A percentile compares a stretch with the other conserved stretches of the same genome.
phyloP scores from a whole-genome alignment of 2,329 filamentous ascomycete genomes.

The Ceratocystis harringtonii region DNA sequence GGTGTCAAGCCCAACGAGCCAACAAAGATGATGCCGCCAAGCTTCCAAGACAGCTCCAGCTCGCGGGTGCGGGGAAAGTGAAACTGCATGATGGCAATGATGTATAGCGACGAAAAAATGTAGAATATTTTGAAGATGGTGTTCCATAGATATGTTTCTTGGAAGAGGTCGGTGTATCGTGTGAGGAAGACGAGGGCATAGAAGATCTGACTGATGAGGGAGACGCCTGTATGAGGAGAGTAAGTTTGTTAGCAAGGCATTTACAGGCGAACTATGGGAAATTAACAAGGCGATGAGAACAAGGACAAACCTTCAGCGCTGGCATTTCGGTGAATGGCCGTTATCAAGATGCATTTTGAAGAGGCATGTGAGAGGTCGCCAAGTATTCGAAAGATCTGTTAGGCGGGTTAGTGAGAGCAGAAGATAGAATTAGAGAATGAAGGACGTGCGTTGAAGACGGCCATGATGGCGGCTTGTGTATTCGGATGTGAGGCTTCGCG shows the following conservation, averaged over 20 bases:
- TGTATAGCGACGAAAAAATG: constrained; percentile 69
- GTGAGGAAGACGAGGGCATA: constrained; percentile 77
- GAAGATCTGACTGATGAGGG: constrained; percentile 76
- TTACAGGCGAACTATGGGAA: no score
- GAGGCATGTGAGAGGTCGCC: constrained; percentile 73
- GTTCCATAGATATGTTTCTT: constrained; percentile 47
- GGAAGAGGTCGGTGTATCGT: constrained; percentile 73
- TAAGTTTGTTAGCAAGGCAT: no score
- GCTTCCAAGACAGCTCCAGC: constrained; percentile 83
- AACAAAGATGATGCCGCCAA: constrained; percentile 54
- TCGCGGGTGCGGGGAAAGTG: constrained; percentile 78
- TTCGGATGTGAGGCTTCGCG: background rate
- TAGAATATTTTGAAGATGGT: constrained; percentile 81
- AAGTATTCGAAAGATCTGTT: constrained; percentile 54
- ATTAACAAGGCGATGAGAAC: background rate
- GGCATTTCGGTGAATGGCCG: constrained; percentile 74
- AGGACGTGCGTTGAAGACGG: constrained; percentile 27
- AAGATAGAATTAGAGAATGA: background rate
- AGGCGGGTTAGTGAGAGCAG: background rate
- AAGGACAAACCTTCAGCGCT: constrained; percentile 53
- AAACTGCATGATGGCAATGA: constrained; percentile 74
- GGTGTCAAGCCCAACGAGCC: constrained; percentile 55
- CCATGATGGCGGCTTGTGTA: constrained; percentile 23
- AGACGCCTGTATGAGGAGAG: constrained; percentile 47
- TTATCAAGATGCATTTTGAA: constrained; percentile 83